A percentile compares a stretch with the other conserved stretches of the same genome.
Evolutionary conservation across 2,329 filamentous ascomycete genomes (phyloP).

Genomic region (Colletotrichum sp.): DNA sequence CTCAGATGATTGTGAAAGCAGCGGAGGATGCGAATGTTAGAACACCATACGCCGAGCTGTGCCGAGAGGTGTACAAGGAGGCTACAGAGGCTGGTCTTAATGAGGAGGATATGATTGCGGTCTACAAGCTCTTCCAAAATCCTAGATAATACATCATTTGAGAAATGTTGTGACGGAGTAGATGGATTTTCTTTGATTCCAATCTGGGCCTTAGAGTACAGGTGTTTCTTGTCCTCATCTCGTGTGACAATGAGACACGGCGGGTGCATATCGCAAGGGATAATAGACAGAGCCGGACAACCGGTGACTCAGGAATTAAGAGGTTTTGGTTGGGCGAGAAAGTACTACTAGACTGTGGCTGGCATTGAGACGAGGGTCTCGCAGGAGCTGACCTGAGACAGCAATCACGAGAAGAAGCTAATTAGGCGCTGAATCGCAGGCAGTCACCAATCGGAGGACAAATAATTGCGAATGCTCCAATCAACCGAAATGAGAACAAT

Average conservation of each 20-base stretch:
- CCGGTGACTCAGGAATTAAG: not conserved
- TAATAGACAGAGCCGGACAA: not conserved
- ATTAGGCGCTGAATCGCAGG: not conserved
- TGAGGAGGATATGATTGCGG: constrained; percentile 33
- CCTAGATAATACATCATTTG: not conserved
- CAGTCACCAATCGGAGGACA: not conserved
- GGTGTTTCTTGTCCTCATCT: not conserved
- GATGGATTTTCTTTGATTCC: not conserved
- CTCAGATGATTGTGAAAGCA: constrained; percentile 29
- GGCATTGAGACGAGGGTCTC: not conserved
- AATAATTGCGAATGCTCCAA: not conserved
- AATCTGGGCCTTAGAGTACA: not conserved
- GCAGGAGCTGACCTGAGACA: not conserved
- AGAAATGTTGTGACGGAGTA: accelerated
- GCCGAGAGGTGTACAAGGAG: constrained; percentile 26
- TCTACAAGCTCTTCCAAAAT: constrained; percentile 20
- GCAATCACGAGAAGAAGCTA: not conserved
- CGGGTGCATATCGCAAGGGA: accelerated
- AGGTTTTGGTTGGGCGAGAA: not conserved
- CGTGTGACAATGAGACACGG: not conserved
- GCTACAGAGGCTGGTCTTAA: constrained; percentile 26
- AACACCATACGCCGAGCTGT: constrained; percentile 26
- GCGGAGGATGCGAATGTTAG: constrained; percentile 19
- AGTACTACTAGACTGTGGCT: not conserved
- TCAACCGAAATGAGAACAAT: not conserved